These are phyloP conservation scores for Geranomyces michiganensis DNA, from an alignment of 192 early-diverging fungal species.

Conservation along the genomic window DNA sequence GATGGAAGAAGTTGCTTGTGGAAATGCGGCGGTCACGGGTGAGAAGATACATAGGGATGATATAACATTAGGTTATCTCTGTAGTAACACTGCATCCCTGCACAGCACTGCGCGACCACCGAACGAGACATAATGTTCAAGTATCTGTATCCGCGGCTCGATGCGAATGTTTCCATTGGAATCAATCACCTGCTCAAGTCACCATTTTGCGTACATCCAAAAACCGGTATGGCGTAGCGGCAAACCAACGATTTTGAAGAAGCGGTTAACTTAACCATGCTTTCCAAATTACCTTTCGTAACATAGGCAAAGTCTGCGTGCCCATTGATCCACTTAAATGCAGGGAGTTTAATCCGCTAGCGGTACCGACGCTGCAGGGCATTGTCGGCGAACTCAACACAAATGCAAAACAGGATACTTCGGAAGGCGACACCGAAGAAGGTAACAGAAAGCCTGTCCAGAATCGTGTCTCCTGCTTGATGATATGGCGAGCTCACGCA, in stretches of 20 bases:
- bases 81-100: slow-evolving; percentile 47
- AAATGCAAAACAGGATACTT: slow-evolving; percentile 4
- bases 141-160: slow-evolving; percentile 89
- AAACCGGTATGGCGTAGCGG: slow-evolving; percentile 64
- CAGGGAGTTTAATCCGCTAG: slow-evolving; percentile 81
- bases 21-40: slow-evolving; percentile 11
- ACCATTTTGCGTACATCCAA: slow-evolving; percentile 97
- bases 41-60: slow-evolving; percentile 70
- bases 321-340: slow-evolving; percentile 79
- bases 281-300: background rate
- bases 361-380: slow-evolving; percentile 71
- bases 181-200: slow-evolving; percentile 95
- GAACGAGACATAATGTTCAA: slow-evolving; percentile 83
- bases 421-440: background rate
- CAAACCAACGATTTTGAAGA: background rate
- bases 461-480: background rate
- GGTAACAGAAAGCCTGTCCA: background rate
- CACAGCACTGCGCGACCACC: slow-evolving; percentile 6
- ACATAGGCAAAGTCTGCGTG: slow-evolving; percentile 85
- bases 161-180: slow-evolving; percentile 87
- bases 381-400: slow-evolving; percentile 70
- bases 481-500: background rate
- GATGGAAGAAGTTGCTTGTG: background rate
- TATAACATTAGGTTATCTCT: slow-evolving; percentile 88
- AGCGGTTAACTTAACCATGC: background rate